phyloP scores from a whole-genome alignment of 805 yeast species.

The Lipomyces spencermartinsiae region DNA sequence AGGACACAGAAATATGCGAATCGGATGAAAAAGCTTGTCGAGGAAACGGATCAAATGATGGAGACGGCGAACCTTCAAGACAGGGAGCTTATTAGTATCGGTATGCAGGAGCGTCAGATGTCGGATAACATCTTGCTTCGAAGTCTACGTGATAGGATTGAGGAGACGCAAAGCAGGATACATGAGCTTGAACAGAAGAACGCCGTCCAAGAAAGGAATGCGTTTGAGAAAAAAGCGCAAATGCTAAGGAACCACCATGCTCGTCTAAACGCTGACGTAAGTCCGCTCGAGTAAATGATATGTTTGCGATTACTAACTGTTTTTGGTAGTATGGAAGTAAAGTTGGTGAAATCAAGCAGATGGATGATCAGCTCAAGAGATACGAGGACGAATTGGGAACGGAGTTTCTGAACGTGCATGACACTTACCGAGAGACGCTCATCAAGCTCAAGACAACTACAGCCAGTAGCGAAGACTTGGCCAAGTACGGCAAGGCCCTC shows the following conservation, averaged over 20 bases:
- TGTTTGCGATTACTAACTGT: slow-evolving; percentile 27
- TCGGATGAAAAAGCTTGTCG: slow-evolving; percentile 40
- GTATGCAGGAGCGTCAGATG: slow-evolving; percentile 60
- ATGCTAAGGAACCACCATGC: slow-evolving; percentile 59
- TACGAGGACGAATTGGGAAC: slow-evolving; percentile 65
- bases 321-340: slow-evolving; percentile 65
- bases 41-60: slow-evolving; percentile 38
- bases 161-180: slow-evolving; percentile 51
- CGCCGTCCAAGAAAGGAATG: slow-evolving; percentile 66
- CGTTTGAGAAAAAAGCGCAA: slow-evolving; percentile 64
- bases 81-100: slow-evolving; percentile 42
- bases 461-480: slow-evolving; percentile 79
- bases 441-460: slow-evolving; percentile 76
- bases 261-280: slow-evolving; percentile 57
- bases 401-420: slow-evolving; percentile 74
- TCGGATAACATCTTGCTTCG: slow-evolving; percentile 68
- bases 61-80: slow-evolving; percentile 43
- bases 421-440: slow-evolving; percentile 69
- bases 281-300: slow-evolving; percentile 9
- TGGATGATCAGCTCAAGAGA: slow-evolving; percentile 69
- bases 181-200: slow-evolving; percentile 56
- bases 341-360: slow-evolving; percentile 83
- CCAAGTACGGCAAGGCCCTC: slow-evolving; percentile 79
- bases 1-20: slow-evolving; percentile 37
- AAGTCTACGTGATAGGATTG: slow-evolving; percentile 51